These are phyloP conservation scores for Penicillium griseofulvum DNA, from an alignment of 2,329 filamentous ascomycete species.

Conservation along the genomic window DNA sequence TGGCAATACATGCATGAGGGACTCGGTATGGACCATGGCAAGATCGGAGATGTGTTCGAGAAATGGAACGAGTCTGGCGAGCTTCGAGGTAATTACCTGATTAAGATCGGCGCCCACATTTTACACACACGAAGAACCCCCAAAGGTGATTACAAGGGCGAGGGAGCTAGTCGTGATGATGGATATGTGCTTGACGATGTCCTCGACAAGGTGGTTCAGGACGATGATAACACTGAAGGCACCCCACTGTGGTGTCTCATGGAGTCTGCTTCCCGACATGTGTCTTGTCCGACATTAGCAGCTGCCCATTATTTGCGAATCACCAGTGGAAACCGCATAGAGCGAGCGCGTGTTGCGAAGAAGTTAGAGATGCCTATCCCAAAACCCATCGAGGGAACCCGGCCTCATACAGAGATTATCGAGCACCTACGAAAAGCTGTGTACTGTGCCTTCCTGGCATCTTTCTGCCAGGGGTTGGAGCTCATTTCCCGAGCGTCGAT, in stretches of 20 bases:
- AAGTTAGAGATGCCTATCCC: conserved; percentile 47
- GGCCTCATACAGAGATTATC: conserved; percentile 48
- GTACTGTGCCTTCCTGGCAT: conserved; percentile 60
- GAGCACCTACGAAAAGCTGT: conserved; percentile 60
- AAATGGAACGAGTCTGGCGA: conserved; percentile 61
- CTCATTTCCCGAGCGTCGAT: conserved; percentile 60
- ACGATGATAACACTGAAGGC: conserved; percentile 64
- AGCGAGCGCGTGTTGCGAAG: conserved; percentile 54
- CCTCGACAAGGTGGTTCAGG: conserved; percentile 69
- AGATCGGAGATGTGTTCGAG: conserved; percentile 59
- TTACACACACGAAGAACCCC: conserved; percentile 52
- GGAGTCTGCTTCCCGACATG: conserved; percentile 60
- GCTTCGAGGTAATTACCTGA: conserved; percentile 59
- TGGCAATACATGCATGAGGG: conserved; percentile 62
- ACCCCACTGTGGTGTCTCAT: conserved; percentile 66
- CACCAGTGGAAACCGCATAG: conserved; percentile 60
- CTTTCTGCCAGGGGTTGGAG: conserved; percentile 65
- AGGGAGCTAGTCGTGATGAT: conserved; percentile 34
- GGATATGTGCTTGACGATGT: conserved; percentile 60
- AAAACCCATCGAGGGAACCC: conserved; percentile 27
- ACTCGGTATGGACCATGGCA: conserved; percentile 58
- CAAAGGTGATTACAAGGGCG: conserved; percentile 33
- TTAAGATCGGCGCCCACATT: conserved; percentile 63
- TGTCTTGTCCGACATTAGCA: conserved; percentile 64
- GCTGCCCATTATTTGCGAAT: conserved; percentile 62